Evolutionary conservation across 1,284 basidiomycete genomes (phyloP), one percentile per base, ranked within the genome.

Genomic region (Cryptococcus depauperatus): DNA sequence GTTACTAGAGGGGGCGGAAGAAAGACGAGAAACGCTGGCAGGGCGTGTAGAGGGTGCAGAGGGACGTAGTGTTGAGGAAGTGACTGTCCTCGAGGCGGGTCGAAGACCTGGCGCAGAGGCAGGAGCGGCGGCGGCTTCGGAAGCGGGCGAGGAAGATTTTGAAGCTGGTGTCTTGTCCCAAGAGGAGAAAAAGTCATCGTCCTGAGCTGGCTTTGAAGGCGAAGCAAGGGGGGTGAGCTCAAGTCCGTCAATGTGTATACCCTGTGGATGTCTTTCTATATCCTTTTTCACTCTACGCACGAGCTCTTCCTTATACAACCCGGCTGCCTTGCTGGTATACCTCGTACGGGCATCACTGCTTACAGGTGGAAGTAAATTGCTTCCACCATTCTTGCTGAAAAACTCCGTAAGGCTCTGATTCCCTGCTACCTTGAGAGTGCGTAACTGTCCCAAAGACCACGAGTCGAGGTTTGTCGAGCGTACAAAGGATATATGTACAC

Each of bases 401-500:
- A 93, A 98, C 6, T 93, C 90, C 21, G 77, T 78, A 3, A 89
- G 86, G n/a, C 83, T 80, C 14, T 78, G 78, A 69, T 98, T 99
- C 6, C 93, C 93, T 35, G 89, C 92, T 33, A 92, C 82, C 75
- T 98, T 97, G 87, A 99, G 93, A 5, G 82, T 85, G 22, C 93
- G 84, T 26, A 99, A 77, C 71, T 99, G 93, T 47, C 76, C 74
- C 57, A 91, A 78, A 55, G 90, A 83, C 93, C 93, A 99, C 47
- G 81, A 83, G 73, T 99, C 93, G 45, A 98, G 81, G 73, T 93
- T 97, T 52, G 91, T 97, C 11, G 93, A 97, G 56, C 91, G 77
- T 37, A 99, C 93, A 66, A 99, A 99, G 55, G 82, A 88, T 70
- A 99, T 92, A 69, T 99, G 93, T 16, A 98, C 95, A 58, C 93